phyloP scores from a whole-genome alignment of 257 asterid species.

The Mitragyna speciosa region DNA sequence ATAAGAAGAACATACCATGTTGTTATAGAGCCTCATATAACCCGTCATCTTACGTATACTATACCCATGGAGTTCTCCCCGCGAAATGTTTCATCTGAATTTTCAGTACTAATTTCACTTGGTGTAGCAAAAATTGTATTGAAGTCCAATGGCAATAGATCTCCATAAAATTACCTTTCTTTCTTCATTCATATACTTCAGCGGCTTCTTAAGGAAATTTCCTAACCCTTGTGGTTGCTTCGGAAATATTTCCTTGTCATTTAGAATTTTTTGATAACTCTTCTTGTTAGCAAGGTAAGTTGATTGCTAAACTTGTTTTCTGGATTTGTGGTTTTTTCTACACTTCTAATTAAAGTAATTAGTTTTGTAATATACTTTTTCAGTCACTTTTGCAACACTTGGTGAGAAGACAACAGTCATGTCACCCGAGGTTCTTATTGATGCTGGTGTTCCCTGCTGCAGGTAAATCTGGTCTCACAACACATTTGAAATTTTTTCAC shows the following conservation, averaged over 20 bases:
- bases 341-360: conserved; percentile 5
- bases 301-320: background rate
- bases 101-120: background rate
- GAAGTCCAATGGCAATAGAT: background rate
- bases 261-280: background rate
- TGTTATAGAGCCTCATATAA: background rate
- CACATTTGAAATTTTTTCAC: background rate
- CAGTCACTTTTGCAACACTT: conserved; percentile 95
- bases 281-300: background rate
- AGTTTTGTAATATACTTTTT: conserved; percentile 18
- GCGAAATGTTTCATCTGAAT: background rate
- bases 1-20: background rate
- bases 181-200: too few relatives aligned
- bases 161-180: background rate
- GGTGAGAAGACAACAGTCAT: conserved; percentile 99
- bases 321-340: background rate
- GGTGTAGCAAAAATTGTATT: background rate
- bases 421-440: conserved; percentile 96
- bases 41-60: background rate
- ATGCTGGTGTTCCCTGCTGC: conserved; percentile 99
- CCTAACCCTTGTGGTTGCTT: background rate
- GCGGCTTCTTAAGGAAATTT: background rate
- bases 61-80: background rate
- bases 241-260: background rate
- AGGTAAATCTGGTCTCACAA: conserved; percentile 50